phyloP scores from a whole-genome alignment of 805 yeast species.

The Jamesozyma lodderae region DNA sequence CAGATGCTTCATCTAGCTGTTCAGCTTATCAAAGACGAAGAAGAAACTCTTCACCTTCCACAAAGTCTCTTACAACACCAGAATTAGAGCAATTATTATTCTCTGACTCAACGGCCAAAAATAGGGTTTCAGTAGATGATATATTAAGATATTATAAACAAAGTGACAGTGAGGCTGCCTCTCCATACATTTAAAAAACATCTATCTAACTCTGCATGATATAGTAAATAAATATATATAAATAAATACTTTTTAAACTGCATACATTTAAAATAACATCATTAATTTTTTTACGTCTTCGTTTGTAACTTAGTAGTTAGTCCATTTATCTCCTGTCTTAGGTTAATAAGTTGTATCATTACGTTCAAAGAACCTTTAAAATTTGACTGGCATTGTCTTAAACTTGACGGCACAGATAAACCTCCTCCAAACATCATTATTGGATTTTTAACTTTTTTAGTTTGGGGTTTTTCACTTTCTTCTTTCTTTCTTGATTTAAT shows the following conservation, averaged over 20 bases:
- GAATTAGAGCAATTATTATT: conserved; percentile 17
- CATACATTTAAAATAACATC: no score
- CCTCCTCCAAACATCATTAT: conserved; percentile 28
- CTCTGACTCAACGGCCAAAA: conserved; percentile 10
- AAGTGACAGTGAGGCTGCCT: conserved; percentile 16
- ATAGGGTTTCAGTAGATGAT: conserved; percentile 25
- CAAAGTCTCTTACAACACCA: conserved; percentile 13
- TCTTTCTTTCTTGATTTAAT: not conserved
- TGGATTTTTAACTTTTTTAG: conserved; percentile 13
- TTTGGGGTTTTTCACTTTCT: not conserved
- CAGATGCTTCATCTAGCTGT: not conserved
- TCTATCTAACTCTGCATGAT: no score
- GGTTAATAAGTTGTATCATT: conserved; percentile 17
- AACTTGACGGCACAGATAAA: conserved; percentile 19
- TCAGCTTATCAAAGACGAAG: not conserved
- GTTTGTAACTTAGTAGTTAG: no score
- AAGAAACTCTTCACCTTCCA: conserved; percentile 1
- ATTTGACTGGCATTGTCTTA: conserved; percentile 22
- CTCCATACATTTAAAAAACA: conserved; percentile 4
- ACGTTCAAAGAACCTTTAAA: conserved; percentile 20
- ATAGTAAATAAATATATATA: no score
- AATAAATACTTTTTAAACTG: no score
- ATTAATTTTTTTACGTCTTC: no score
- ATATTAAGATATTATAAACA: conserved; percentile 24
- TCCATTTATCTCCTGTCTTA: no score